A percentile compares a stretch with the other conserved stretches of the same genome.
Evolutionary conservation across 1,284 basidiomycete genomes (phyloP).

Genomic region (Melampsora larici-populina): DNA sequence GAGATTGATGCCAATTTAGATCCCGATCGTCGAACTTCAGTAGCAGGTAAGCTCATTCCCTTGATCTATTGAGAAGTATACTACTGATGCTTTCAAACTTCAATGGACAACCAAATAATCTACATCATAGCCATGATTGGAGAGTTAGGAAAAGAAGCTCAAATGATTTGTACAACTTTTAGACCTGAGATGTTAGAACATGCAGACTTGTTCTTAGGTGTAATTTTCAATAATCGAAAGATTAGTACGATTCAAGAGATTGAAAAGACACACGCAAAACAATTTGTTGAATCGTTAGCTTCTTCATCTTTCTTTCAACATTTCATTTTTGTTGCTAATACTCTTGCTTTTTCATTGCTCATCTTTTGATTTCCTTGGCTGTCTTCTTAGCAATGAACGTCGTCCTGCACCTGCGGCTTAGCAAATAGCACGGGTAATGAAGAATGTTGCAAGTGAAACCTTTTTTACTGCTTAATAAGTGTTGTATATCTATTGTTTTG

Average conservation of each 20-base stretch:
- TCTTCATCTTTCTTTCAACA: not conserved
- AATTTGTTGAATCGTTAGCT: slow-evolving; percentile 42
- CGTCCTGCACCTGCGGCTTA: slow-evolving; percentile 18
- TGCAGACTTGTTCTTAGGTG: slow-evolving; percentile 96
- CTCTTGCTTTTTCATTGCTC: not conserved
- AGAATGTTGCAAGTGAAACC: not conserved
- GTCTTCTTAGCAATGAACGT: slow-evolving; percentile 28
- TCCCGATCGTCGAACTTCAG: slow-evolving; percentile 93
- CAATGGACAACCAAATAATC: not conserved
- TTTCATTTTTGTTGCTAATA: not conserved
- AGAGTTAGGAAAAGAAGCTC: slow-evolving; percentile 76
- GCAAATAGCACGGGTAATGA: not conserved
- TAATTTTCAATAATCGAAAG: slow-evolving; percentile 95
- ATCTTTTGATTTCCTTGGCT: not conserved
- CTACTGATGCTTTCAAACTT: not conserved
- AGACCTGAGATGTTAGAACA: slow-evolving; percentile 92
- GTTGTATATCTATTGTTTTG: not conserved
- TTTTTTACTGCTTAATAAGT: not conserved
- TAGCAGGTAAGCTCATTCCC: slow-evolving; percentile 60
- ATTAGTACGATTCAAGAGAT: slow-evolving; percentile 55
- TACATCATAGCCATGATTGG: slow-evolving; percentile 73
- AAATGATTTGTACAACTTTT: slow-evolving; percentile 99
- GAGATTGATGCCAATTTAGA: slow-evolving; percentile 99
- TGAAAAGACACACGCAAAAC: slow-evolving; percentile 41
- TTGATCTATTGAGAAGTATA: not conserved